phyloP scores from a whole-genome alignment of 2,329 filamentous ascomycete genomes.

The Aspergillus unguis region DNA sequence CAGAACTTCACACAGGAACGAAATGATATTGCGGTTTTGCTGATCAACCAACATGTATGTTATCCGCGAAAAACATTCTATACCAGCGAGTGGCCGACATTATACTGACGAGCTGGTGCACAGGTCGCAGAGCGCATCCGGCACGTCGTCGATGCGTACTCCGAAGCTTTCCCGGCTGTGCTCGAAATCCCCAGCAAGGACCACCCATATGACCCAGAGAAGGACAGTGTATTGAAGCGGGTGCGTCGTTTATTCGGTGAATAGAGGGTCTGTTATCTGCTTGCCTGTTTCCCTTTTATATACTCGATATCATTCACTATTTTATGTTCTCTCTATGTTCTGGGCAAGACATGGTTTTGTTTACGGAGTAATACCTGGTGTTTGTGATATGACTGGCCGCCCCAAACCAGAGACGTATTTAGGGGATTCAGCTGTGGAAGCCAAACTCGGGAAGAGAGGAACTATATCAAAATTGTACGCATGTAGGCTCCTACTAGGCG shows the following conservation, averaged over 20 bases:
- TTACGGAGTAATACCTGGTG: too few relatives aligned
- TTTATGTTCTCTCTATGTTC: background rate
- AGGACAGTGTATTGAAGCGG: constrained; percentile 92
- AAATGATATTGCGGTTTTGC: constrained; percentile 93
- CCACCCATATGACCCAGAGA: constrained; percentile 97
- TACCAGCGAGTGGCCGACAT: background rate
- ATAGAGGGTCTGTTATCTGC: constrained; percentile 24
- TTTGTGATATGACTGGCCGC: too few relatives aligned
- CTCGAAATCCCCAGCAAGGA: constrained; percentile 98
- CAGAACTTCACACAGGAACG: constrained; percentile 81
- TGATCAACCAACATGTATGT: constrained; percentile 95
- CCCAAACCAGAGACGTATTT: too few relatives aligned
- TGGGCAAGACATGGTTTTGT: background rate
- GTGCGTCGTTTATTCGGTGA: constrained; percentile 71
- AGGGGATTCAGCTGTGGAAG: too few relatives aligned
- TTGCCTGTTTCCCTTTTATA: constrained; percentile 5
- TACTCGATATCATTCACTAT: background rate
- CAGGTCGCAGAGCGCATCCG: constrained; percentile 94
- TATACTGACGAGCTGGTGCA: background rate
- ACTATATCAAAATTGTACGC: too few relatives aligned
- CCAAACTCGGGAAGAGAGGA: too few relatives aligned
- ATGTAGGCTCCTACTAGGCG: too few relatives aligned
- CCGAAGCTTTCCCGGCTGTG: constrained; percentile 90
- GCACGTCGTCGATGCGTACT: constrained; percentile 84
- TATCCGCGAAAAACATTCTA: too few relatives aligned